Evolutionary conservation across 2,329 filamentous ascomycete genomes (phyloP), one percentile per base, ranked within the genome.

Genomic region (Aspergillus persii): DNA sequence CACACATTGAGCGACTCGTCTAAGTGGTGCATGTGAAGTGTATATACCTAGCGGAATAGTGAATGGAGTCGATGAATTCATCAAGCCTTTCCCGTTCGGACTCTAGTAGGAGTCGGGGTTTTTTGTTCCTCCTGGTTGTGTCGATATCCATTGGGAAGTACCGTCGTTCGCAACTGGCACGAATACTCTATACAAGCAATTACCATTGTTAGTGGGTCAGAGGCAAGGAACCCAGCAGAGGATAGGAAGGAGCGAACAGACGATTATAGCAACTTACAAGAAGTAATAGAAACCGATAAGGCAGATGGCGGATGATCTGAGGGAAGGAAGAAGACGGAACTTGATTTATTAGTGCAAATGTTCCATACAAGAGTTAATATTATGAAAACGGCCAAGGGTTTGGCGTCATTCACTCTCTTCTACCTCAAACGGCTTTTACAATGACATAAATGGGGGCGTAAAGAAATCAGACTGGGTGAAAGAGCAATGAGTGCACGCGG

Each of bases 11-110:
- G 63, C 36, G 31, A 65, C 66, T 23, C 60, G 41, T 36, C 58
- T 41, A 44, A 36, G 12, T 15, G 8, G 9, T 8, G 29, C 48
- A 31, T 15, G 50, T 9, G 33, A 12, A 36, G 3, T 29, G 8
- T 57, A 72, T 84, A 70, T 81, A 96, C 92, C 92, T 86, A 64
- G 90, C 86, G 54, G 94, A 98, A 80, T 99, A 99, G 78, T 98
- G 93, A 69, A 99, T 99, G 33, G 87, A 86, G 70, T 98, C 92
- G 66, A 95, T 86, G 73, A 91, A 98, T 76, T 98, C 93, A 62
- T 97, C 92, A 60, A 99, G 83, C 61, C 89, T 87, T 66, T 89
- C 86, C 66, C 90, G 87, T 83, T 99, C 95, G 18, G 83, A 79
- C 63, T 97, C 92, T 33, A 88, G 86, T 58, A 99, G 80, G 63